phyloP scores from a whole-genome alignment of 2,329 filamentous ascomycete genomes.

The Pseudogymnoascus sp. region DNA sequence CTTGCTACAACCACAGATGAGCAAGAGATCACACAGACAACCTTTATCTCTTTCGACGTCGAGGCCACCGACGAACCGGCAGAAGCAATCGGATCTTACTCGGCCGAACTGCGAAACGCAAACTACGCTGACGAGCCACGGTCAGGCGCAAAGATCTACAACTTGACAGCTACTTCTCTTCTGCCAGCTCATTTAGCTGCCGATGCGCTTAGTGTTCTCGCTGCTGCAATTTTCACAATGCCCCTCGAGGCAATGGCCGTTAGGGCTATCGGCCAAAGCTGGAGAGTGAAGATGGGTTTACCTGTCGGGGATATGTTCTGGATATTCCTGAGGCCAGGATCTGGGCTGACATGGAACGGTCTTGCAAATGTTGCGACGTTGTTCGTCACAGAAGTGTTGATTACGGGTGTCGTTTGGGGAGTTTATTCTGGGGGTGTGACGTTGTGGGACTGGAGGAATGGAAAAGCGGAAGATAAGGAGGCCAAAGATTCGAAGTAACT shows the following conservation, averaged over 20 bases:
- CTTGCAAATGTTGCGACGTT: background rate
- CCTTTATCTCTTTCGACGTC: constrained; percentile 30
- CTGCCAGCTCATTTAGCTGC: constrained; percentile 28
- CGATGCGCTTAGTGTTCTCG: constrained; percentile 26
- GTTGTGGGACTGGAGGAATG: background rate
- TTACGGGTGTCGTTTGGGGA: constrained; percentile 3
- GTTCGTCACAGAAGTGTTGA: background rate
- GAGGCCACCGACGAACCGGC: constrained; percentile 22
- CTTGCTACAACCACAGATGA: constrained; percentile 27
- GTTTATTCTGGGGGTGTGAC: background rate
- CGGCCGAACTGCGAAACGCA: constrained; percentile 29
- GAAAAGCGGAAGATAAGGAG: background rate
- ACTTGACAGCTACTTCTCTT: constrained; percentile 28
- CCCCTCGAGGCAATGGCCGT: constrained; percentile 28
- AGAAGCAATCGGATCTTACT: constrained; percentile 22
- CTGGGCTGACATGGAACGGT: background rate
- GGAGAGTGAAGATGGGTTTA: background rate
- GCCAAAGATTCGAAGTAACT: background rate
- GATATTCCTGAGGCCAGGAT: background rate
- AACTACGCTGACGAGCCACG: constrained; percentile 21
- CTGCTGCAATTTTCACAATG: constrained; percentile 22
- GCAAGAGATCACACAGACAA: constrained; percentile 24
- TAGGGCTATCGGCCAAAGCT: constrained; percentile 21
- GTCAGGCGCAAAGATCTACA: constrained; percentile 19
- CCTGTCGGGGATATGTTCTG: background rate